Evolutionary conservation across 441 rosid genomes (phyloP), one percentile per base, ranked within the genome.

Genomic region (Kokia cookei): DNA sequence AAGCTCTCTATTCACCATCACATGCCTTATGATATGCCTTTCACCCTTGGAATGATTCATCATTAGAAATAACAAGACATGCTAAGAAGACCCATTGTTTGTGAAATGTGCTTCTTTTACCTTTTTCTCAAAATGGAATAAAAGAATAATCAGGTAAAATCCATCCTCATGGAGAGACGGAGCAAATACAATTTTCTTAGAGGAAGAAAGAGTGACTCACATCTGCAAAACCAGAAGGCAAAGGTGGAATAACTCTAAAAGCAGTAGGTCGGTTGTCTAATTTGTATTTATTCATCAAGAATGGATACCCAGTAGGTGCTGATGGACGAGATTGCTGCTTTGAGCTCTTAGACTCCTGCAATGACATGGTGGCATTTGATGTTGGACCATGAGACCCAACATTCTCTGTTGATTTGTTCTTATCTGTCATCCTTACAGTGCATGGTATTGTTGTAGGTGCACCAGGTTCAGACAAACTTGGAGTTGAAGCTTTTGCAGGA

Each of bases 221-320:
- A 89, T 90, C 87, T 12, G 86, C 89, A 76, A 96, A 87, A 69
- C 89, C 93, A 77, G 80, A 47, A 10, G 99, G 98, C 78, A 93
- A 82, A 70, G 99, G 98, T 59, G 94, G 92, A 48, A 80, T 66
- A 54, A 96, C 83, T 81, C 78, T 91, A 75, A 96, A 91, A 69
- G 93, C 70, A 35, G 93, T 86, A 35, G 98, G 86, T 32, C 96
- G 96, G 84, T 90, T 89, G 81, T 96, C 99, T 82, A 93, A 78
- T 78, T 90, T 93, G 89, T 89, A 92, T 87, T 89, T 85, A 82
- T 89, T 95, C 62, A 71, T 71, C 75, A 57, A 19, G 77, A 78
- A 83, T 51, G 92, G 54, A 81, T 77, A 35, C 32, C 86, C 80
- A 4, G 40, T 72, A 66, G 89, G 35, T 65, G 82, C 64, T 32